Evolutionary conservation across 2,329 filamentous ascomycete genomes (phyloP), one percentile per base, ranked within the genome.

Genomic region (Xylariaceae sp.): DNA sequence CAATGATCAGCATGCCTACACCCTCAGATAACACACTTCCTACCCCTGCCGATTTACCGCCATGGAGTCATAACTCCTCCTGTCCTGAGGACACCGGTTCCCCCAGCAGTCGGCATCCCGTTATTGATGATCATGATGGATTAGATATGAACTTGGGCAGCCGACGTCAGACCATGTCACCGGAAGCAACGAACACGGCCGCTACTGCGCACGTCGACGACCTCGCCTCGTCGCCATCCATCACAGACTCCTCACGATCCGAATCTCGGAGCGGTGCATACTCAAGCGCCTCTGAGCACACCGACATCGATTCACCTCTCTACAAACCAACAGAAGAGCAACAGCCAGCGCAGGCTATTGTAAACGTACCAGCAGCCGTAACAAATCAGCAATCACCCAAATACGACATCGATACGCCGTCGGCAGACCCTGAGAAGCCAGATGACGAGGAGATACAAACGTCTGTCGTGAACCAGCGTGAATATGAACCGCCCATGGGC

Each of bases 401-500:
- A 59, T 65, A 66, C 53, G 65, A 65, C 17, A 35, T 67, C 37
- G 54, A 62, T 58, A 15, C 56, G 4, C 2, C 53, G 7, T 60
- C 64, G 5, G 58, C 64, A 58, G 64, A 62, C 15, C 65, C 66
- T 11, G 53, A 65, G 50, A 66, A 68, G 17, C 65, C 66, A 39
- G 53, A 65, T 11, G 64, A 68, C 51, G 61, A 67, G 39, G 59
- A 63, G n/a, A 48, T 57, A 47, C 57, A 35, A 57, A 59, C 49
- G 54, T 56, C 11, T 48, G 34, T 30, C 23, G 23, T 57, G 60
- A 60, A 57, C 15, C 64, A 67, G n/a, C 65, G 67, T 30, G 58
- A 58, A 35, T 67, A 62, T 57, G 57, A 64, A 49, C 68, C 78
- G 2, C 78, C 78, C 8, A 74, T 80, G 67, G 80, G 78, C 44